These are phyloP conservation scores for Stereum hirsutum DNA, from an alignment of 1,284 basidiomycete genomes.

Conservation along the genomic window DNA sequence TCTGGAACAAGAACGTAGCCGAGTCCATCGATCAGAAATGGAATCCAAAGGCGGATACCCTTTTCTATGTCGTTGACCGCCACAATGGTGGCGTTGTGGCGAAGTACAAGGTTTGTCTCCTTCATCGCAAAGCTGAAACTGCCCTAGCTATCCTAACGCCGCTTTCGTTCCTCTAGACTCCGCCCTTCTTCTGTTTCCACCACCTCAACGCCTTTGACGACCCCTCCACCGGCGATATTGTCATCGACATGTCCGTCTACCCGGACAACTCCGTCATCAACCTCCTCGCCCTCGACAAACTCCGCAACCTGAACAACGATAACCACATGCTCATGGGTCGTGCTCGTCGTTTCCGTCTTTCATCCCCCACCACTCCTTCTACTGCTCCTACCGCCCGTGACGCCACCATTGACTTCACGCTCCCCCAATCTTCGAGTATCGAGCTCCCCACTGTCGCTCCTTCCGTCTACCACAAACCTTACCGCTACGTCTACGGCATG, in stretches of 20 bases:
- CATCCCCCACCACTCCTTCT: background rate
- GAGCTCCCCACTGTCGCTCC: background rate
- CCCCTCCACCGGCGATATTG: background rate
- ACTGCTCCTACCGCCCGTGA: background rate
- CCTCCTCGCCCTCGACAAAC: background rate
- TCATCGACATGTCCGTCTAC: background rate
- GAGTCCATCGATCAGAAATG: background rate
- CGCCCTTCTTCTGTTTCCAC: background rate
- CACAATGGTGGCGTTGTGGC: no score
- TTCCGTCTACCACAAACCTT: background rate
- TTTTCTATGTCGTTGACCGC: no score
- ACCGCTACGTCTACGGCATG: background rate
- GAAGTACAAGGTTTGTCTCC: no score
- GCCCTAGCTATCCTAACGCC: background rate
- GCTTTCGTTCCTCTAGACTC: background rate
- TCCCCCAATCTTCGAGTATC: background rate
- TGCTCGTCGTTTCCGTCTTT: no score
- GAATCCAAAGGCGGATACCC: no score
- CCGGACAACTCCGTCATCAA: background rate
- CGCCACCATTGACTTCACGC: background rate
- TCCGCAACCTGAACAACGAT: no score
- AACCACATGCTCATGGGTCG: no score
- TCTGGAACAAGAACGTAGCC: background rate
- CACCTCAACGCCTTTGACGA: background rate
- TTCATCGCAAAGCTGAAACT: background rate